Evolutionary conservation across 2,329 filamentous ascomycete genomes (phyloP), one percentile per base, ranked within the genome.

Genomic region (Curvularia sp.): DNA sequence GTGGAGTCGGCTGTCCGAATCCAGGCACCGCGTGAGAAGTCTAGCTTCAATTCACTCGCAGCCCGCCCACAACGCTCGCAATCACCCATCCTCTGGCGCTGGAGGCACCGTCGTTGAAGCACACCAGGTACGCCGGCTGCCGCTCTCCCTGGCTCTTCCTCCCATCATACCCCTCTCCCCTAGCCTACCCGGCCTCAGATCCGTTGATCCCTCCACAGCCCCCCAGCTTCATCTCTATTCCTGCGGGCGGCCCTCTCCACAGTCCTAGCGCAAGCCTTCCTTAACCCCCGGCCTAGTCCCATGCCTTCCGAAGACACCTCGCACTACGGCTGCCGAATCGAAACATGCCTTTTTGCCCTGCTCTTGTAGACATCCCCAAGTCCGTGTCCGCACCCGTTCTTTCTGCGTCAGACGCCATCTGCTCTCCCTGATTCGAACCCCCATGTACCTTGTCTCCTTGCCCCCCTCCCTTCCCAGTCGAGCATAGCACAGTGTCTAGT

Each of bases 261-360:
- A 64, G 66, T 66, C 73, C 69, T 61, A 71, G 73, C 73, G 71
- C 68, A 64, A 61, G 65, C 68, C 67, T 57, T 66, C 64, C 68
- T 47, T 59, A 58, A 58, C 67, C 62, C 60, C 68, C 58, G 61
- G 60, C 48, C 51, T 58, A 57, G 53, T 71, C 61, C 65, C 69
- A 66, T 62, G 49, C 62, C 53, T 55, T 60, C 53, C 65, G 54
- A 67, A 67, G 58, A 62, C 62, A 64, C 64, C 58, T 70, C 61
- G 67, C 68, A 67, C 63, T 61, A 60, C 63, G 57, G 60, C 60
- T 64, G 66, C 67, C 71, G 65, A 69, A 68, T 71, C 63, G 66
- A 69, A 71, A 64, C 71, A 70, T 71, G 66, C 59, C 68, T 67
- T 64, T 63, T 61, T 66, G 58, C 59, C 58, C 67, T 67, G 59